These are phyloP conservation scores for Thuidium tamariscinum DNA, from an alignment of 225 moss, liverwort and hornwort genomes.

Conservation along the genomic window DNA sequence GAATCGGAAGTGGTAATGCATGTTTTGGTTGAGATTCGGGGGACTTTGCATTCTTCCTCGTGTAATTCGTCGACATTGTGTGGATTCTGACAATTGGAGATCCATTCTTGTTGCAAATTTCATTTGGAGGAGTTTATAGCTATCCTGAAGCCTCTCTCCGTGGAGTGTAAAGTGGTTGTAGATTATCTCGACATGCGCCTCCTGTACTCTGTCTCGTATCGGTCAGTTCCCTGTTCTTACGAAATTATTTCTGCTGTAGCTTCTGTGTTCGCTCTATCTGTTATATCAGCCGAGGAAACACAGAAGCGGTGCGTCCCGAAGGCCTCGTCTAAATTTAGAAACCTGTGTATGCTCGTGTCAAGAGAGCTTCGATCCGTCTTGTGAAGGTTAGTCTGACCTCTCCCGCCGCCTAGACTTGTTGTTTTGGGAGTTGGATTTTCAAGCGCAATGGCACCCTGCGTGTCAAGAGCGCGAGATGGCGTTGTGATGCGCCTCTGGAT, in stretches of 20 bases:
- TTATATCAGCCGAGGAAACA: not conserved
- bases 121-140: not conserved
- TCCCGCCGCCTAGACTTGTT: not conserved
- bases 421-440: not conserved
- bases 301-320: not conserved
- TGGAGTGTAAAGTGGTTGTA: not conserved
- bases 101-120: not conserved
- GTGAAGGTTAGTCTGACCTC: not conserved
- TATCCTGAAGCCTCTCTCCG: not conserved
- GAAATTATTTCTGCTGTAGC: not conserved
- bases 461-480: not conserved
- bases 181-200: constrained; percentile 8
- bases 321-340: not conserved
- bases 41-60: not conserved
- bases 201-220: not conserved
- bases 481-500: not conserved
- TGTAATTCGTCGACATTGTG: constrained; percentile 8
- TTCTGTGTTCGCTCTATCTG: constrained; percentile 1
- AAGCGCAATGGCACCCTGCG: not conserved
- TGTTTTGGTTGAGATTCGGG: not conserved
- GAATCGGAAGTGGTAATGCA: not conserved
- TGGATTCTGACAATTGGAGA: not conserved
- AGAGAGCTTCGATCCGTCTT: not conserved
- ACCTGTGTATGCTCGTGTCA: not conserved
- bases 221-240: not conserved